Conservation (phyloP, 345 rosid species). For the Chamaenerion angustifolium region DNA sequence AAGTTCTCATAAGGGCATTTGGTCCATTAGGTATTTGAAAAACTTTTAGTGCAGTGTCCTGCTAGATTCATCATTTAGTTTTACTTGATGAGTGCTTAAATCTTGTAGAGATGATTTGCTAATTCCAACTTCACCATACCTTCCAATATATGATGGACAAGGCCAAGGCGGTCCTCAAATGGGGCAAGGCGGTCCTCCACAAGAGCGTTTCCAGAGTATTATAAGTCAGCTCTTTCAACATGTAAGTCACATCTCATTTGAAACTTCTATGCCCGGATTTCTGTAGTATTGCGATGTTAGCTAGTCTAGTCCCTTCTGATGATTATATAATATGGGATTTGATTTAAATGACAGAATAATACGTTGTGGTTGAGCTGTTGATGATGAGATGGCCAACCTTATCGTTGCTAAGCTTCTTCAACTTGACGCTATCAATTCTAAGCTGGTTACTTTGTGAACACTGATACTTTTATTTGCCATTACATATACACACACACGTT, state of each 20-base stretch:
- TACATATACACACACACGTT: too few species aligned
- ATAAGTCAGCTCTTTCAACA: constrained; percentile 76
- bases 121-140: constrained; percentile 60
- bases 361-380: constrained; percentile 95
- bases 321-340: constrained; percentile 4
- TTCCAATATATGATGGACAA: constrained; percentile 54
- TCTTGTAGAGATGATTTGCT: constrained; percentile 66
- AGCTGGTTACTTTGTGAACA: too few species aligned
- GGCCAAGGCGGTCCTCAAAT: constrained; percentile 70
- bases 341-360: constrained; percentile 43
- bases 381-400: constrained; percentile 93
- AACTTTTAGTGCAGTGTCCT: not conserved
- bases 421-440: constrained; percentile 88
- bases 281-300: not conserved
- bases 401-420: constrained; percentile 92
- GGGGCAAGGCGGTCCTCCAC: constrained; percentile 24
- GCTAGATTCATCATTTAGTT: not conserved
- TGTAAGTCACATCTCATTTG: constrained; percentile 19
- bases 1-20: constrained; percentile 44
- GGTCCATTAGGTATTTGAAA: constrained; percentile 82
- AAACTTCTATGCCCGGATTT: not conserved
- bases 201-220: constrained; percentile 81
- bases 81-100: not conserved
- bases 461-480: too few species aligned
- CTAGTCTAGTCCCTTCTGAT: not conserved